phyloP scores from a whole-genome alignment of 768 basidiomycete species.

The Tricholoma matsutake region DNA sequence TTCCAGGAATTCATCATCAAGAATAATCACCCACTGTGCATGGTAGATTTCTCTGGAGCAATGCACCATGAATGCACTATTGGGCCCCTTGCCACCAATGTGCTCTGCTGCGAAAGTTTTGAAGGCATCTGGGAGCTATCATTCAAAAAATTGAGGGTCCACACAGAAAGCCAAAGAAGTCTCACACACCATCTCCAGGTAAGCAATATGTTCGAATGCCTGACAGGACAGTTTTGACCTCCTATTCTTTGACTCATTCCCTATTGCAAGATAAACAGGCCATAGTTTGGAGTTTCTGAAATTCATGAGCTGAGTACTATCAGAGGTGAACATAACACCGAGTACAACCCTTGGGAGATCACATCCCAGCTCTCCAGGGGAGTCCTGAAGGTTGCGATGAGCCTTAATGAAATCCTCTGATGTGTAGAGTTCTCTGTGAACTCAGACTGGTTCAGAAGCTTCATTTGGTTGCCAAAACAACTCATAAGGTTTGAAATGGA shows the following conservation, averaged over 20 bases:
- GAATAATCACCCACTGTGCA: slow-evolving; percentile 17
- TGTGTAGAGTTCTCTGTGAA: slow-evolving; percentile 18
- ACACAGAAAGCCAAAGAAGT: no score
- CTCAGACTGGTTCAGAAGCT: no score
- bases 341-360: slow-evolving; percentile 14
- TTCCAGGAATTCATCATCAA: no score
- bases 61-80: slow-evolving; percentile 4
- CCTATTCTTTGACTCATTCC: no score
- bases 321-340: slow-evolving; percentile 26
- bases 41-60: slow-evolving; percentile 24
- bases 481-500: no score
- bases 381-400: slow-evolving; percentile 5
- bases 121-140: no score
- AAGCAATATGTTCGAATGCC: slow-evolving; percentile 27
- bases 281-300: slow-evolving; percentile 29
- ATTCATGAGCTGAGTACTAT: slow-evolving; percentile 25
- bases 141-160: no score
- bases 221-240: slow-evolving; percentile 17
- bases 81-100: neutral
- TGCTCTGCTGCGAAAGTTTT: no score
- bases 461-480: no score
- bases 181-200: slow-evolving; percentile 21
- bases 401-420: slow-evolving; percentile 14
- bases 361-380: slow-evolving; percentile 6
- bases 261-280: no score